These are phyloP conservation scores for Bryoglossum gracile DNA, from an alignment of 495 filamentous ascomycete species.

Conservation along the genomic window DNA sequence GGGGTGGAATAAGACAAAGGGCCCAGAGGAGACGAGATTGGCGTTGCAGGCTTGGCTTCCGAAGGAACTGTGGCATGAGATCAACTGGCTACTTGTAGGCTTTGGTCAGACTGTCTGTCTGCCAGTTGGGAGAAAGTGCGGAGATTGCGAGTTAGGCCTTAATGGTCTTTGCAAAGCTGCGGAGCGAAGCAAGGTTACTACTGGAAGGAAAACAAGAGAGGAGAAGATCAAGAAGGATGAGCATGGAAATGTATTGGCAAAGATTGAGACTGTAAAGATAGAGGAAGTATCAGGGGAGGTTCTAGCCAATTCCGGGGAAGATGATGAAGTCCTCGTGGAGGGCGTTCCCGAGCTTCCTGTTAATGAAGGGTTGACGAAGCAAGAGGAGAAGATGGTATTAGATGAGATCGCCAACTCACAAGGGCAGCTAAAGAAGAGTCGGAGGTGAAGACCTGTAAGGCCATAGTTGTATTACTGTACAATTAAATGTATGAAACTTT, in stretches of 20 bases:
- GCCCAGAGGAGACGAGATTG: conserved; percentile 75
- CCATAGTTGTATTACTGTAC: neutral
- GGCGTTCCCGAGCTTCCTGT: conserved; percentile 4
- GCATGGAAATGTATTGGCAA: conserved; percentile 19
- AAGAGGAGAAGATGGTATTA: conserved; percentile 14
- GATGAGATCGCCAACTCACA: conserved; percentile 13
- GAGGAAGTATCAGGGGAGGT: conserved; percentile 26
- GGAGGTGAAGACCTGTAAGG: conserved; percentile 3
- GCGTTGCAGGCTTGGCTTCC: conserved; percentile 81
- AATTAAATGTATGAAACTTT: neutral
- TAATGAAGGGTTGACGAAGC: conserved; percentile 11
- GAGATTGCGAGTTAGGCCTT: conserved; percentile 70
- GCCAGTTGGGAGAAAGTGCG: conserved; percentile 72
- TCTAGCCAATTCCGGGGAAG: conserved; percentile 25
- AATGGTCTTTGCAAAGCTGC: conserved; percentile 72
- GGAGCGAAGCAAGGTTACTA: conserved; percentile 44
- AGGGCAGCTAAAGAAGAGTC: conserved; percentile 3
- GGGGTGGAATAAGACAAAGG: conserved; percentile 78
- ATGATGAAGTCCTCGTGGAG: conserved; percentile 20
- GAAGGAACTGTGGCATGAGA: conserved; percentile 83
- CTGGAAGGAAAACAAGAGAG: conserved; percentile 36
- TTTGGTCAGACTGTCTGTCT: conserved; percentile 82
- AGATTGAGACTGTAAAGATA: conserved; percentile 22
- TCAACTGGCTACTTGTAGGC: conserved; percentile 87
- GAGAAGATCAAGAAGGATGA: conserved; percentile 29